Conservation (phyloP, 2,329 filamentous ascomycete species). For the Rachicladosporium sp. region DNA sequence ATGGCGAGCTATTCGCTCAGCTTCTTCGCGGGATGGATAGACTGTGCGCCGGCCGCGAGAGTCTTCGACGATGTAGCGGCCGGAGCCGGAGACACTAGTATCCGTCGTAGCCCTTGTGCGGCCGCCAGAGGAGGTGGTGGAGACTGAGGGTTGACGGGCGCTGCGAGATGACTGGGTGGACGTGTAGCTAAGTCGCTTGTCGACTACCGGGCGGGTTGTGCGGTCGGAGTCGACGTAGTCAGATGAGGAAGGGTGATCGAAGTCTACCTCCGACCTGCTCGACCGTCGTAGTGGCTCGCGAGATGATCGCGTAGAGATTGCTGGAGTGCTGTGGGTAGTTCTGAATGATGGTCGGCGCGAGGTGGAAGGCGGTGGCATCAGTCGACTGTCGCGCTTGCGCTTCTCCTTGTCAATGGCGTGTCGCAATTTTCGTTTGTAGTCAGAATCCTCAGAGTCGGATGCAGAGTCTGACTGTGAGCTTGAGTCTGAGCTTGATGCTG, state of each 20-base stretch:
- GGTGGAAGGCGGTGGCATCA: slow-evolving; percentile 9
- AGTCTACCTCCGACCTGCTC: slow-evolving; percentile 10
- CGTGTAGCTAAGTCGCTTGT: slow-evolving; percentile 9
- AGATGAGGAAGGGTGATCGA: slow-evolving; percentile 11
- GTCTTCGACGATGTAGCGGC: slow-evolving; percentile 16
- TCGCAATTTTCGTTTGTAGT: background rate
- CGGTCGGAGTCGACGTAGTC: slow-evolving; percentile 17
- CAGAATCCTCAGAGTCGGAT: slow-evolving; percentile 4
- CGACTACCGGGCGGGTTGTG: slow-evolving; percentile 11
- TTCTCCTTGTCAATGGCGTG: slow-evolving; percentile 4
- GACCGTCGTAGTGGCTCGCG: slow-evolving; percentile 5
- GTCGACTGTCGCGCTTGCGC: slow-evolving; percentile 7
- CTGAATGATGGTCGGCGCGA: slow-evolving; percentile 8
- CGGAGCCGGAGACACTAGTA: slow-evolving; percentile 13
- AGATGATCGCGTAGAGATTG: background rate
- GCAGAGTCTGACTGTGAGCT: background rate
- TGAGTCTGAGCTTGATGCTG: slow-evolving; percentile 4
- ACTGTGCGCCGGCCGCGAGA: slow-evolving; percentile 11
- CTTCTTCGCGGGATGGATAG: slow-evolving; percentile 16
- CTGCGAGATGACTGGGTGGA: slow-evolving; percentile 11
- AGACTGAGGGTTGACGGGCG: slow-evolving; percentile 22
- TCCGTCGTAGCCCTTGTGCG: slow-evolving; percentile 19
- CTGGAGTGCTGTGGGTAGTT: slow-evolving; percentile 4
- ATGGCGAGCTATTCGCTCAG: slow-evolving; percentile 8
- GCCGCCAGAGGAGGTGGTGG: slow-evolving; percentile 16